Conservation (phyloP, 2,329 filamentous ascomycete species). For the Achaetomium macrosporum region DNA sequence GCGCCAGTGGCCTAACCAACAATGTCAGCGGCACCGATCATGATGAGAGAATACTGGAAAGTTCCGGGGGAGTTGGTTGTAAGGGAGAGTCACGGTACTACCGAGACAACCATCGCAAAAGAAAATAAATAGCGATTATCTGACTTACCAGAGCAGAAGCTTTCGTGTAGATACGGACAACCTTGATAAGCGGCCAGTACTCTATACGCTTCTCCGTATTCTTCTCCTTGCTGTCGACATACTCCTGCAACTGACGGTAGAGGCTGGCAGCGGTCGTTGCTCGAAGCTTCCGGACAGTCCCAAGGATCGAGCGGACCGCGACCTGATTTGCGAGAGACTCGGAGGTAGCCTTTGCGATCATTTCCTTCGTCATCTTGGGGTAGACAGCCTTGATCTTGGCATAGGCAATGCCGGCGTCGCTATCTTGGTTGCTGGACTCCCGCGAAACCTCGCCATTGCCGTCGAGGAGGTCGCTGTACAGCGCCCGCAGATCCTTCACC, state of each 20-base stretch:
- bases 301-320: conserved; percentile 40
- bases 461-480: conserved; percentile 45
- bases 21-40: neutral
- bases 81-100: no score
- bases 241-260: conserved; percentile 43
- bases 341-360: conserved; percentile 34
- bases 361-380: conserved; percentile 31
- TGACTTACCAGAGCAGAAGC: conserved; percentile 27
- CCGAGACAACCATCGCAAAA: neutral
- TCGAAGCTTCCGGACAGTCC: conserved; percentile 38
- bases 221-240: conserved; percentile 53
- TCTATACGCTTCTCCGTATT: conserved; percentile 25
- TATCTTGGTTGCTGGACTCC: conserved; percentile 28
- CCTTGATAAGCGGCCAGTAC: conserved; percentile 49
- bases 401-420: conserved; percentile 37
- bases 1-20: conserved; percentile 28
- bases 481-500: conserved; percentile 43
- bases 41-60: neutral
- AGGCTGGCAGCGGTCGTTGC: conserved; percentile 36
- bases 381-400: conserved; percentile 43
- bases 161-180: conserved; percentile 39
- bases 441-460: conserved; percentile 35
- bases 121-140: neutral
- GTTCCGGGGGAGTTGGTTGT: no score
- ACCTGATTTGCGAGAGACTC: conserved; percentile 39